A percentile compares a stretch with the other conserved stretches of the same genome.
Evolutionary conservation across 768 basidiomycete genomes (phyloP).

Genomic region (Pisolithus microcarpus): DNA sequence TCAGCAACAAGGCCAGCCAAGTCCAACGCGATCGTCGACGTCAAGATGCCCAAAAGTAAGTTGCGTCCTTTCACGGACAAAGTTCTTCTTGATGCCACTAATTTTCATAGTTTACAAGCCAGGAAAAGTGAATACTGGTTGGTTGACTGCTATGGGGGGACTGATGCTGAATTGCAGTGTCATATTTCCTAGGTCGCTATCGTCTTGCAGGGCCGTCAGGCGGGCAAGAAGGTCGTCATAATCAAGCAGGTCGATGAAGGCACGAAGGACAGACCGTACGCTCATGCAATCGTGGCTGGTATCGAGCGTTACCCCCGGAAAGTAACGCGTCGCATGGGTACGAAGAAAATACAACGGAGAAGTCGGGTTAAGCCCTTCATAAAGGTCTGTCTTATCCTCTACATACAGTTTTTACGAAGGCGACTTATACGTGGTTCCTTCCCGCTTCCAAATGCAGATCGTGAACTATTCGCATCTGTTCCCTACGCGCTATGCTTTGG

Average conservation of each 20-base stretch:
- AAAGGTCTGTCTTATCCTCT: conserved; percentile 57
- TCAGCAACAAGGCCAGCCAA: background rate
- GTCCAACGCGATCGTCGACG: conserved; percentile 25
- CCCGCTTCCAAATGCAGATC: conserved; percentile 38
- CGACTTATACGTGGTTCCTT: too few relatives aligned
- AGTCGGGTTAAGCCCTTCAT: conserved; percentile 99
- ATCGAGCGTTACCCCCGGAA: conserved; percentile 98
- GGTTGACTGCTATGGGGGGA: background rate
- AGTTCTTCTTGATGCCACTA: conserved; percentile 10
- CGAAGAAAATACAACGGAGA: conserved; percentile 87
- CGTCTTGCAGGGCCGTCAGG: conserved; percentile 97
- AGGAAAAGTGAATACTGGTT: conserved; percentile 60
- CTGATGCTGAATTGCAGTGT: conserved; percentile 1
- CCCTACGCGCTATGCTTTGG: conserved; percentile 97
- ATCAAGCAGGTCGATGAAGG: conserved; percentile 98
- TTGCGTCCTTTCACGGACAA: background rate
- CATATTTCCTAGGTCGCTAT: conserved; percentile 66
- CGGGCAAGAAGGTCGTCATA: conserved; percentile 98
- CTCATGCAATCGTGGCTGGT: conserved; percentile 97
- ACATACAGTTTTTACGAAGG: too few relatives aligned
- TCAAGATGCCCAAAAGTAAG: conserved; percentile 40
- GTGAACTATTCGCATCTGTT: conserved; percentile 99
- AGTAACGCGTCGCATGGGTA: conserved; percentile 95
- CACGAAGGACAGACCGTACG: conserved; percentile 92
- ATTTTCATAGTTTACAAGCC: conserved; percentile 74